Evolutionary conservation across 2,329 filamentous ascomycete species (phyloP).

Genomic region (Huntiella abstrusa): DNA sequence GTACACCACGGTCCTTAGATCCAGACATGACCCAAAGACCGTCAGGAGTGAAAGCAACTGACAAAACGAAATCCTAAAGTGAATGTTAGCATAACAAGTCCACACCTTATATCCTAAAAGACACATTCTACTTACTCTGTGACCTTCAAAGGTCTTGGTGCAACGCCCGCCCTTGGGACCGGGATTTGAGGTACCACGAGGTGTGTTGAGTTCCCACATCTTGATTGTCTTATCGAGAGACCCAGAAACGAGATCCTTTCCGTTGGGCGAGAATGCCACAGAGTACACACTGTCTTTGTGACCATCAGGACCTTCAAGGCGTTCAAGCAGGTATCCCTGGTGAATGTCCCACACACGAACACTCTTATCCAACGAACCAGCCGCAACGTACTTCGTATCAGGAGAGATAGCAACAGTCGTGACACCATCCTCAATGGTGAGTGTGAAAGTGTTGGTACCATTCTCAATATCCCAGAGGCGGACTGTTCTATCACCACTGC

Average conservation of each 20-base stretch:
- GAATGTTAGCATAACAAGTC: conserved; percentile 15
- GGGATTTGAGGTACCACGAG: conserved; percentile 46
- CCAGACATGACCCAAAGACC: conserved; percentile 92
- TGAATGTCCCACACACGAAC: conserved; percentile 92
- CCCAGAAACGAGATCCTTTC: conserved; percentile 81
- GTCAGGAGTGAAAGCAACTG: conserved; percentile 85
- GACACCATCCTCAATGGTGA: conserved; percentile 90
- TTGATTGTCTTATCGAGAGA: conserved; percentile 97
- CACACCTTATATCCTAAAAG: neutral
- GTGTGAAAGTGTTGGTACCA: conserved; percentile 61
- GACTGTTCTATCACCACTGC: conserved; percentile 84
- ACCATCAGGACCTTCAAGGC: conserved; percentile 78
- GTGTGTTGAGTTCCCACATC: conserved; percentile 84
- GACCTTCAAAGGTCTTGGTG: conserved; percentile 90
- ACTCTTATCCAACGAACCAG: conserved; percentile 91
- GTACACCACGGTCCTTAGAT: conserved; percentile 90
- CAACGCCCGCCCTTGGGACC: conserved; percentile 76
- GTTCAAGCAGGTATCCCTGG: conserved; percentile 70
- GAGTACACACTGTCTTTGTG: conserved; percentile 96
- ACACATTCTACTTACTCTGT: conserved; percentile 43
- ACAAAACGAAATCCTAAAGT: conserved; percentile 76
- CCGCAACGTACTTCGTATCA: conserved; percentile 83
- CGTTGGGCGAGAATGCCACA: conserved; percentile 87
- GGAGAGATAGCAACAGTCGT: conserved; percentile 96
- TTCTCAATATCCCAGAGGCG: conserved; percentile 90